These are phyloP conservation scores for Fusarium annulatum DNA, from an alignment of 2,329 filamentous ascomycete genomes.

Conservation along the genomic window DNA sequence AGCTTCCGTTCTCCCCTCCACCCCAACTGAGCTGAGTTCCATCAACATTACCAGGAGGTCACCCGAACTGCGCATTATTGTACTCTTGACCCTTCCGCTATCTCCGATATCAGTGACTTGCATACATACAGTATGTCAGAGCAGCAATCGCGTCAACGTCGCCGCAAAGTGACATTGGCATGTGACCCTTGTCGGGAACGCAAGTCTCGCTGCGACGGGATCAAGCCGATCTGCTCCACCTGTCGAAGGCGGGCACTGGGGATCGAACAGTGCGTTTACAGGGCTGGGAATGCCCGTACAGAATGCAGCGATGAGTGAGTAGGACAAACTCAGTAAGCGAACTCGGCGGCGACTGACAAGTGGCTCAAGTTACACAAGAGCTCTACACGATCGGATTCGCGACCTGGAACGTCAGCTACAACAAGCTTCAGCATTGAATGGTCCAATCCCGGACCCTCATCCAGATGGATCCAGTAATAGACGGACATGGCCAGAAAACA, in stretches of 20 bases:
- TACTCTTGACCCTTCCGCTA: background rate
- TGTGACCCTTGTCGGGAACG: constrained; percentile 4
- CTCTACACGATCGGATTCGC: background rate
- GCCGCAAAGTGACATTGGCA: background rate
- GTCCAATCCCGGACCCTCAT: rapidly evolving
- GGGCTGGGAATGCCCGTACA: background rate
- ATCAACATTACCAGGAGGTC: background rate
- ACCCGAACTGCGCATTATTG: background rate
- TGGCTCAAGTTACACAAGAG: background rate
- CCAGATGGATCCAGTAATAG: background rate
- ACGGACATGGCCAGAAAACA: background rate
- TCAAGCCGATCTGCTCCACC: constrained; percentile 1
- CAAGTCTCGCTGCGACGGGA: constrained; percentile 4
- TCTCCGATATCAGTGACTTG: background rate
- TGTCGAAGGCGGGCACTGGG: background rate
- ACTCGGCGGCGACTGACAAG: background rate
- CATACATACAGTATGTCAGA: background rate
- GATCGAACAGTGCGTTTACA: background rate
- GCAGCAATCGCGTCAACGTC: background rate
- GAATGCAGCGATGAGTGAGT: background rate
- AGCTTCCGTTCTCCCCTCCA: background rate
- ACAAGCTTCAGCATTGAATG: background rate
- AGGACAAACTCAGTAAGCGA: background rate
- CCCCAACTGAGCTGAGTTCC: background rate
- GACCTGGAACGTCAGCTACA: background rate